These are phyloP conservation scores for Periconia sp. DNA, from an alignment of 2,329 filamentous ascomycete genomes.

Conservation along the genomic window DNA sequence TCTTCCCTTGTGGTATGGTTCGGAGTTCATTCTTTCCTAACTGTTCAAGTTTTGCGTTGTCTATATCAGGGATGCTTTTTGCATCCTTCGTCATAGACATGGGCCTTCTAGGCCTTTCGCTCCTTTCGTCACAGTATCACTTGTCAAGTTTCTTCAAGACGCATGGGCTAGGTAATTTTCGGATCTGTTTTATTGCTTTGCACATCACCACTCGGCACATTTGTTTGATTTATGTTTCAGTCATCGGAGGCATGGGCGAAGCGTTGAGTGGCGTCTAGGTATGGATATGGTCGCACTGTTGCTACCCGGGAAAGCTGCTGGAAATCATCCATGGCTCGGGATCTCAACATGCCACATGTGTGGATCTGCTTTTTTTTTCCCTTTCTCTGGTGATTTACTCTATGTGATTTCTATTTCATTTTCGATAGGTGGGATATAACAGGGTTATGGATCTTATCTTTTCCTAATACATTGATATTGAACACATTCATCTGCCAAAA, in stretches of 20 bases:
- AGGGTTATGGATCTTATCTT: background rate
- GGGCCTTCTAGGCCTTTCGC: slow-evolving; percentile 5
- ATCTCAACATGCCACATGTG: background rate
- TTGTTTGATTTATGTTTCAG: slow-evolving; percentile 4
- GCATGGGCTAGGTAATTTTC: slow-evolving; percentile 9
- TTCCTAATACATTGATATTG: slow-evolving; percentile 6
- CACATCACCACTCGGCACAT: slow-evolving; percentile 17
- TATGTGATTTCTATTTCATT: background rate
- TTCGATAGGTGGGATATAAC: background rate
- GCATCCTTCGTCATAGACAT: slow-evolving; percentile 5
- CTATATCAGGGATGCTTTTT: slow-evolving; percentile 4
- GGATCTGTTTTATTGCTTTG: slow-evolving; percentile 12
- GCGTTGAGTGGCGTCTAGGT: slow-evolving; percentile 18
- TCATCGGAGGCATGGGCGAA: slow-evolving; percentile 10
- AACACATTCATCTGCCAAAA: background rate
- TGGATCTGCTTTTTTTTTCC: slow-evolving; percentile 2
- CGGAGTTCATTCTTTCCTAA: slow-evolving; percentile 8
- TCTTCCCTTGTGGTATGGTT: slow-evolving; percentile 4
- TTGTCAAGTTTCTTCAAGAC: slow-evolving; percentile 8
- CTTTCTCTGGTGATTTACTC: background rate
- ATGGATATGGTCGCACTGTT: slow-evolving; percentile 1
- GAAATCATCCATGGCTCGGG: background rate
- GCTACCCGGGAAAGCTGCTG: background rate
- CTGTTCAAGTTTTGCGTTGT: slow-evolving; percentile 9
- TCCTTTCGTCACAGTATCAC: slow-evolving; percentile 5